These are phyloP conservation scores for Venturia pyrina DNA, from an alignment of 2,329 filamentous ascomycete species.

Conservation along the genomic window DNA sequence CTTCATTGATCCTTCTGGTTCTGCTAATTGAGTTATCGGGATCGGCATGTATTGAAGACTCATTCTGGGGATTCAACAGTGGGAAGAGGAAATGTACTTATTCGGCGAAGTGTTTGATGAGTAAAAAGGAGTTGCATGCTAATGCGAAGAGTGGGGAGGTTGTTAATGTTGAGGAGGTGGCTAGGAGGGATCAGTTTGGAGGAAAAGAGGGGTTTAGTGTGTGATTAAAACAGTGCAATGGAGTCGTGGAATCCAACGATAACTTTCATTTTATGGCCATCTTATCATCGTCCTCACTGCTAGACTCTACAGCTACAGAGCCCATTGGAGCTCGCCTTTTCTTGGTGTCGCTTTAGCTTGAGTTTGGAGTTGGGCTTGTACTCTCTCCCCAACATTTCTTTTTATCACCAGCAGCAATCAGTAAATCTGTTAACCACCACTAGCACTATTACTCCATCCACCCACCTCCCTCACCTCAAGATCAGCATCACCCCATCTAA, in stretches of 20 bases:
- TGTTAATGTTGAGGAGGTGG: conserved; percentile 26
- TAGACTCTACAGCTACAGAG: no score
- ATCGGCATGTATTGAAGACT: conserved; percentile 21
- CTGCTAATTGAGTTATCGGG: conserved; percentile 27
- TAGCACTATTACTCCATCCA: conserved; percentile 47
- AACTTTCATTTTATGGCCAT: no score
- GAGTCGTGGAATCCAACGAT: no score
- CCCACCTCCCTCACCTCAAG: conserved; percentile 25
- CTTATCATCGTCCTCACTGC: no score
- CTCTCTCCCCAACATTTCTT: no score
- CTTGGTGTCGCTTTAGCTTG: no score
- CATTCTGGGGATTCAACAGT: conserved; percentile 16
- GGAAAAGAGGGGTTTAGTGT: background rate
- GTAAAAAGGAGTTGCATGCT: conserved; percentile 22
- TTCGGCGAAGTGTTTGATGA: conserved; percentile 22
- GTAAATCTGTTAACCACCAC: conserved; percentile 31
- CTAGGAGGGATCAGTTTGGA: conserved; percentile 18
- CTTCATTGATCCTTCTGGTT: conserved; percentile 26
- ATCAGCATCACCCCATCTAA: conserved; percentile 6
- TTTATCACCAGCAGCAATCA: background rate
- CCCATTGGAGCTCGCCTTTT: no score
- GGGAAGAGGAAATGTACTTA: conserved; percentile 21
- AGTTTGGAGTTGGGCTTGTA: no score
- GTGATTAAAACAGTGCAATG: no score
- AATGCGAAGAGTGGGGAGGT: conserved; percentile 22